phyloP scores from a whole-genome alignment of 306 rosid genomes.

The Datisca glomerata region DNA sequence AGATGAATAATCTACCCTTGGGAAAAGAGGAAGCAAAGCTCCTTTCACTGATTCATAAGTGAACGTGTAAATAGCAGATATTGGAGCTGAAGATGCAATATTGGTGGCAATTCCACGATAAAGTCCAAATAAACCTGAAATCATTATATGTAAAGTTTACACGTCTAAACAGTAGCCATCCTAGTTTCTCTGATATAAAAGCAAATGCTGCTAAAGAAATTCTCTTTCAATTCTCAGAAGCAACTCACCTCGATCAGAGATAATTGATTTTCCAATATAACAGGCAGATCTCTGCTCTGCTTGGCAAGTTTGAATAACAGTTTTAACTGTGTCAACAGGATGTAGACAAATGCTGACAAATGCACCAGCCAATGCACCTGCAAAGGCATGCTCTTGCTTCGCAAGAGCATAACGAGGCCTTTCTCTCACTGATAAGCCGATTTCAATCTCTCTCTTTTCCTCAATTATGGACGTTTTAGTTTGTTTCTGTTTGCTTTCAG shows the following conservation, averaged over 20 bases:
- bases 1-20: conserved; percentile 36
- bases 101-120: conserved; percentile 87
- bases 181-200: conserved; percentile 9
- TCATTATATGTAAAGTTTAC: conserved; percentile 5
- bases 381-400: conserved; percentile 82
- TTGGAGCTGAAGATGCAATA: conserved; percentile 85
- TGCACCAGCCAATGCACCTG: conserved; percentile 90
- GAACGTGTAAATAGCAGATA: conserved; percentile 83
- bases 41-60: conserved; percentile 90
- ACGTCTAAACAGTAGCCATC: conserved; percentile 9
- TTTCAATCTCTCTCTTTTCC: conserved; percentile 24
- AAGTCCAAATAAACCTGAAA: conserved; percentile 84
- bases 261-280: conserved; percentile 66
- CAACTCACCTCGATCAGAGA: conserved; percentile 80
- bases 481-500: conserved; percentile 22
- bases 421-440: conserved; percentile 17
- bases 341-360: conserved; percentile 91
- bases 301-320: conserved; percentile 69
- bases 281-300: conserved; percentile 61
- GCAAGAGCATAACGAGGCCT: conserved; percentile 33
- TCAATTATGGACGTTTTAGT: conserved; percentile 13
- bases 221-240: conserved; percentile 5
- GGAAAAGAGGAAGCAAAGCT: conserved; percentile 71
- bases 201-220: conserved; percentile 6
- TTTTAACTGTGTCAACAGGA: conserved; percentile 90